A percentile compares a stretch with the other conserved stretches of the same genome.
These are phyloP conservation scores for Cystobasidiopsis lactophilus DNA, from an alignment of 768 basidiomycete genomes.

Conservation along the genomic window DNA sequence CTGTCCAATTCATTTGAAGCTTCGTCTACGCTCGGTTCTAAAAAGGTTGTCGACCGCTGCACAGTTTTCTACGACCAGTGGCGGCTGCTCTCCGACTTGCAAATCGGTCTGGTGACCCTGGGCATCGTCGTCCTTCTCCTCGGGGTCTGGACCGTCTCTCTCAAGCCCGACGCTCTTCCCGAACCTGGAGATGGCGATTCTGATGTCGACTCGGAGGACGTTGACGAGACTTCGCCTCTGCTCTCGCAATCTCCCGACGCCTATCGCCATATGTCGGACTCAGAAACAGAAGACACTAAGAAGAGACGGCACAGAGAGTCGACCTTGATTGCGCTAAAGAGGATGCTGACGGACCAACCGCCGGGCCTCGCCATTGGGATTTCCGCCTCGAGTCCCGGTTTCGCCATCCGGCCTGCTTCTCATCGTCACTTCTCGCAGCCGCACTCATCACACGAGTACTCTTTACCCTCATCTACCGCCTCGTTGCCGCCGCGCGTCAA, in stretches of 20 bases:
- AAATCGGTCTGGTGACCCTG: slow-evolving; percentile 49
- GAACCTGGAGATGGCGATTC: slow-evolving; percentile 1
- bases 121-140: slow-evolving; percentile 58
- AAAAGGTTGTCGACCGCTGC: no score
- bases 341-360: slow-evolving; percentile 2
- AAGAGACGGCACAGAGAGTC: background rate
- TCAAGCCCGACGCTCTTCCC: slow-evolving; percentile 30
- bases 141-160: slow-evolving; percentile 76
- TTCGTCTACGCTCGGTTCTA: background rate
- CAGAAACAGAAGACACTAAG: no score
- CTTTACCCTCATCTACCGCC: no score
- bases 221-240: no score
- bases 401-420: slow-evolving; percentile 15
- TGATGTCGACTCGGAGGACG: no score
- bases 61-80: slow-evolving; percentile 73
- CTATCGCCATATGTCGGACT: no score
- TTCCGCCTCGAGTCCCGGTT: slow-evolving; percentile 17
- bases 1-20: background rate
- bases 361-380: slow-evolving; percentile 18
- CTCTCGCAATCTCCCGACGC: no score
- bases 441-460: no score
- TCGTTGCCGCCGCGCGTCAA: no score
- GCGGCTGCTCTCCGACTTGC: slow-evolving; percentile 40
- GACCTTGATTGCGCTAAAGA: slow-evolving; percentile 3
- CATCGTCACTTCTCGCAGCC: background rate